Conservation (phyloP, 2,329 filamentous ascomycete genomes). For the Penicillium sp. region DNA sequence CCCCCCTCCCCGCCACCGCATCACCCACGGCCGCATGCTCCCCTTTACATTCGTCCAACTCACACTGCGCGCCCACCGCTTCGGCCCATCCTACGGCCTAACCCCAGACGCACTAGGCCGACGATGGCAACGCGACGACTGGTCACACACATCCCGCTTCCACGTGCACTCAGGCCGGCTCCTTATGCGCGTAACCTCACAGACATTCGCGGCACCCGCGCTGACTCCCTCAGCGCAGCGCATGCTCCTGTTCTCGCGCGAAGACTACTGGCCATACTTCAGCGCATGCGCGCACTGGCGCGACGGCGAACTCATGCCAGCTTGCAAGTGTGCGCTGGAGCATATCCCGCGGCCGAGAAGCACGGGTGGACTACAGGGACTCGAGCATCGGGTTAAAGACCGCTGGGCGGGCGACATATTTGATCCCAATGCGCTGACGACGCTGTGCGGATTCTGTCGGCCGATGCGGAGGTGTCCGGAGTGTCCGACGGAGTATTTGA, state of each 20-base stretch:
- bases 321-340: slow-evolving; percentile 62
- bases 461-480: slow-evolving; percentile 63
- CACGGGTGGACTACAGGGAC: slow-evolving; percentile 41
- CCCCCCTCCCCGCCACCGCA: slow-evolving; percentile 52
- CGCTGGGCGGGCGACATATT: slow-evolving; percentile 23
- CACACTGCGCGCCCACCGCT: slow-evolving; percentile 52
- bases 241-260: slow-evolving; percentile 59
- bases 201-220: slow-evolving; percentile 53
- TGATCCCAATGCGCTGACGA: slow-evolving; percentile 47
- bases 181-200: slow-evolving; percentile 59
- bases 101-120: slow-evolving; percentile 49
- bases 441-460: slow-evolving; percentile 56
- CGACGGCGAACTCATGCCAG: slow-evolving; percentile 60
- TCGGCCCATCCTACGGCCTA: slow-evolving; percentile 52
- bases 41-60: slow-evolving; percentile 63
- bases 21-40: slow-evolving; percentile 57
- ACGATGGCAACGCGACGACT: slow-evolving; percentile 57
- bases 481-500: slow-evolving; percentile 63
- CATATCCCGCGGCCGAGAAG: slow-evolving; percentile 54
- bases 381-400: slow-evolving; percentile 47
- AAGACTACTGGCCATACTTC: slow-evolving; percentile 65
- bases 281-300: slow-evolving; percentile 64
- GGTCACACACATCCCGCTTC: slow-evolving; percentile 59
- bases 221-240: slow-evolving; percentile 56
- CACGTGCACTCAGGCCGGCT: slow-evolving; percentile 56